Base-by-base conservation (phyloP, 192 early-diverging fungal species). In the Podila clonocystis region DNA sequence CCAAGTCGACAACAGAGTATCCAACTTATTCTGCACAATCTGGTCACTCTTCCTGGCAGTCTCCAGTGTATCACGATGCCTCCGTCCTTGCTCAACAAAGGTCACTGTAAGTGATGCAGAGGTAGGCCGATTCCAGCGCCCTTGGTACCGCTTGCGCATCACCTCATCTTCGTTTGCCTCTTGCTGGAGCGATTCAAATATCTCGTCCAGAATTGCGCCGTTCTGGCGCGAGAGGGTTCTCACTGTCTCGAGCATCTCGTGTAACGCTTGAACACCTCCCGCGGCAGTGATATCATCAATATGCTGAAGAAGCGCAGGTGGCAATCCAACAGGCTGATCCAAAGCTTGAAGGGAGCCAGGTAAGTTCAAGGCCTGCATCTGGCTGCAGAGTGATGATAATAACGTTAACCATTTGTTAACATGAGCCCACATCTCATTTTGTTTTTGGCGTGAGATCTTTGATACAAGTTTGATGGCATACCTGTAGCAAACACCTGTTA, bases 301-400 rank as follows among this genome's bases (percentile, higher is more conserved):
- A 55, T 91, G 91, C 29, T 88, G 69, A 9, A 96, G 41, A 3
- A 97, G 75, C 4, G 85, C 83, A 3, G 91, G 87, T 36, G 96
- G 96, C 28, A 97, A 62, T 1, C 92, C 92, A 12, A 92, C 86
- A 5, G 93, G 94, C 67, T 94, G 92, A 48, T 94, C 90, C 8
- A 93, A 73, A 2, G 91, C 91, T 50, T 95, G 91, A 19, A 95
- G 79, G 9, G 94, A 73, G 19, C 89, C 87, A 5, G 93, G 93
- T 26, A 95, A 82, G 26, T 92, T 91, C 45, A 95, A 74, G 30
- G 90, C 89, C 59, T 87, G 87, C 50, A 95, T 82, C 57, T 88
- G 90, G 28, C 91, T 91, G 73, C 31, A 72, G 71, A 63, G 22
- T n/a, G 34, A 52, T 0, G 15, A 59, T 9, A 45, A 52, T 22